Base-by-base conservation (phyloP, 1,139 yeast species). In the Yamadazyma triangularis region DNA sequence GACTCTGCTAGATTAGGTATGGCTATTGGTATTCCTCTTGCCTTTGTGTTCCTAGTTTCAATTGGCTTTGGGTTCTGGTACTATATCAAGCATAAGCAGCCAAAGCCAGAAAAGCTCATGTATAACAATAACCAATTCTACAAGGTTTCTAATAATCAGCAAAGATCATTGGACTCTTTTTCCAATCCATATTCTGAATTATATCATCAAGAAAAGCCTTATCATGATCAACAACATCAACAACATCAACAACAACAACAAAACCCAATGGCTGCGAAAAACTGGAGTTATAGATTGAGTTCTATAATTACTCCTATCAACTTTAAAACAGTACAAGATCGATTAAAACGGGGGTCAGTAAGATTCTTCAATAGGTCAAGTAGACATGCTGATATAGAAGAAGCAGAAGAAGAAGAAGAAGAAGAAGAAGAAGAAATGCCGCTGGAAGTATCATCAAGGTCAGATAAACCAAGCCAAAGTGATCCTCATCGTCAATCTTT, bases 21-120 rank as follows among this genome's bases (percentile, higher is more conserved):
- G 31, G 70, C 71, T 3, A 48, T 68, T 6, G 73, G 73, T 0
- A 54, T 68, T n/a, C 73, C 73, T 3, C 42, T 64, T 5, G 67
- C 68, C 0, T 43, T 62, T 4, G 44, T 64, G 10, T 45, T 49
- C 0, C 15, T 64, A 3, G 48, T 63, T 15, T 38, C 55, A 1
- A 30, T 57, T 3, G 47, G 49, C 3, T 42, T 55, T 4, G 48
- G 56, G 4, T 45, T 46, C 8, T 55, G 48, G 48, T 35, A 30
- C 24, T 44, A 41, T 28, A 31, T 41, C 11, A 40, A 35, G 28
- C 25, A 31, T 12, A 41, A 37, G 23, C 32, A 6, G 6, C 20
- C 20, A 7, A 18, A 18, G 9, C 20, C 20, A 18, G 20, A 18
- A 9, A 25, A 29, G 26, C 40, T 42, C 11, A 29, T 42, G 9